These are phyloP conservation scores for Saccharomycopsis javanensis DNA, from an alignment of 805 yeast species.

Conservation along the genomic window DNA sequence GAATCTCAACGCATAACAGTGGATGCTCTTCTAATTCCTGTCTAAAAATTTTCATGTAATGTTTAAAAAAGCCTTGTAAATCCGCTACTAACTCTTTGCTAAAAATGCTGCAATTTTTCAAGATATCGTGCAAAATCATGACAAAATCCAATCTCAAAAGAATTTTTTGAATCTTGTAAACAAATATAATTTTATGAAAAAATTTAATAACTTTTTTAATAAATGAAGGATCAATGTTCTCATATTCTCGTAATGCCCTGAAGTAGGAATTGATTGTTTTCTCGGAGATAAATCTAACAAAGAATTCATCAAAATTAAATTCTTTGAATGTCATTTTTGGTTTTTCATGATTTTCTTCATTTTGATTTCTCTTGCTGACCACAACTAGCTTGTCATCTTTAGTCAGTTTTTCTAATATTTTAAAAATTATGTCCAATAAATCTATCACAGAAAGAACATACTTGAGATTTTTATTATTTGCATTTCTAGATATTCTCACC, in stretches of 20 bases:
- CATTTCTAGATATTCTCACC: slow-evolving; percentile 53
- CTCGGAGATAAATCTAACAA: slow-evolving; percentile 42
- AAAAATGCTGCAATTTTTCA: slow-evolving; percentile 36
- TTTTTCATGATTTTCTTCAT: background rate
- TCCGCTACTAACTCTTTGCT: slow-evolving; percentile 37
- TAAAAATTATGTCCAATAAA: slow-evolving; percentile 21
- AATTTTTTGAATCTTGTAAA: slow-evolving; percentile 46
- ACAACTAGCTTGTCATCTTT: slow-evolving; percentile 27
- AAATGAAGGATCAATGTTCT: slow-evolving; percentile 47
- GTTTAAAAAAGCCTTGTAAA: slow-evolving; percentile 53
- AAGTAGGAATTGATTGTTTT: slow-evolving; percentile 58
- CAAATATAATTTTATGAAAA: slow-evolving; percentile 61
- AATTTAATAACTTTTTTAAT: slow-evolving; percentile 57
- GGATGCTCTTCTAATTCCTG: slow-evolving; percentile 41
- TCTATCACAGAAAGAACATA: slow-evolving; percentile 13
- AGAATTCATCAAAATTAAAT: slow-evolving; percentile 36
- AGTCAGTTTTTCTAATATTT: slow-evolving; percentile 38
- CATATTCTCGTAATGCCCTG: slow-evolving; percentile 47
- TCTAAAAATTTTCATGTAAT: slow-evolving; percentile 53
- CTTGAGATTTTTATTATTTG: slow-evolving; percentile 24
- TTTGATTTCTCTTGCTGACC: slow-evolving; percentile 19
- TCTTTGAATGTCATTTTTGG: slow-evolving; percentile 21
- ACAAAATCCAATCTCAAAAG: slow-evolving; percentile 69
- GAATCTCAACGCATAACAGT: slow-evolving; percentile 48
- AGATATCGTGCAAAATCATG: slow-evolving; percentile 42